A percentile compares a stretch with the other conserved stretches of the same genome.
Conservation (phyloP, 805 yeast species). For the Pichia scutulata region DNA sequence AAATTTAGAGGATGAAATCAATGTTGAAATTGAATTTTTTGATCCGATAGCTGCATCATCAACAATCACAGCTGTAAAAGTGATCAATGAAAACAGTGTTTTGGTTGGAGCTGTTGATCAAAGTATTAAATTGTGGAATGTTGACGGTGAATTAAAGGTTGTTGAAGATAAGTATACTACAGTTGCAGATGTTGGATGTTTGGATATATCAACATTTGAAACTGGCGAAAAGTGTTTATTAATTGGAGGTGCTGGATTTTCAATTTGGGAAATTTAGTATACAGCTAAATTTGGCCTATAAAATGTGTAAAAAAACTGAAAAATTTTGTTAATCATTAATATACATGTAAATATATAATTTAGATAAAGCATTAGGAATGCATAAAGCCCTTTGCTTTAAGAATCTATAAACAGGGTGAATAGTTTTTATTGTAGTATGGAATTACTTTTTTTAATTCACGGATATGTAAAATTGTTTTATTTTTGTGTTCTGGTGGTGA, state of each 20-base stretch:
- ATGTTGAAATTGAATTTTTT: slow-evolving; percentile 29
- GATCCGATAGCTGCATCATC: slow-evolving; percentile 69
- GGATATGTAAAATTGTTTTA: not conserved
- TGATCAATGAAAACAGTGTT: slow-evolving; percentile 27
- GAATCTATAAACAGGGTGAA: slow-evolving; percentile 5
- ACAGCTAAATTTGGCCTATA: not conserved
- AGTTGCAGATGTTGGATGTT: slow-evolving; percentile 84
- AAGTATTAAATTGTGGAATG: slow-evolving; percentile 56
- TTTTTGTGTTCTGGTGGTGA: too few relatives aligned
- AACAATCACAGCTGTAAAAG: slow-evolving; percentile 63
- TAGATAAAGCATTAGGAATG: not conserved
- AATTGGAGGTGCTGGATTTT: slow-evolving; percentile 76
- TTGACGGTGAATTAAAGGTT: slow-evolving; percentile 27
- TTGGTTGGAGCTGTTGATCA: slow-evolving; percentile 82
- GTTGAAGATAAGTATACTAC: slow-evolving; percentile 55
- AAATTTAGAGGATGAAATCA: slow-evolving; percentile 16
- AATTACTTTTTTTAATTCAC: not conserved
- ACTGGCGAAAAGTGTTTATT: slow-evolving; percentile 31
- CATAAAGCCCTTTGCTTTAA: not conserved
- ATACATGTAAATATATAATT: not conserved
- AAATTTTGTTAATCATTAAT: not conserved
- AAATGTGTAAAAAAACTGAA: too few relatives aligned
- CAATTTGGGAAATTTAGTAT: slow-evolving; percentile 17
- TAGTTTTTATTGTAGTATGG: not conserved
- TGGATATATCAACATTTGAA: slow-evolving; percentile 32